phyloP scores from a whole-genome alignment of 768 basidiomycete species.

The Hemileccinum rubropunctum region DNA sequence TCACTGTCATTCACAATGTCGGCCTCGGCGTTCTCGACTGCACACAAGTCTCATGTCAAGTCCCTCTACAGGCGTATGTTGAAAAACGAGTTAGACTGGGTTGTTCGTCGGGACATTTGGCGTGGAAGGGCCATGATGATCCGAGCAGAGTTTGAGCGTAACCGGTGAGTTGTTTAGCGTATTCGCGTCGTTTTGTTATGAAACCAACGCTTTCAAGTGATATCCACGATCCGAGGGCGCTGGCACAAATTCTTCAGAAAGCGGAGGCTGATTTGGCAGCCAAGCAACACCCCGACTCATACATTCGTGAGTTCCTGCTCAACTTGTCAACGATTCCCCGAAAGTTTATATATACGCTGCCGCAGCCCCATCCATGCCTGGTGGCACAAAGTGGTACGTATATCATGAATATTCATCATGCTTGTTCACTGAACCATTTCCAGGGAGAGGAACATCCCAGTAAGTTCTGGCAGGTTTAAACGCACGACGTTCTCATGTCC shows the following conservation, averaged over 20 bases:
- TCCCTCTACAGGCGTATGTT: slow-evolving; percentile 87
- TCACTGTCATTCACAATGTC: slow-evolving; percentile 41
- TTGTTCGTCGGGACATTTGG: slow-evolving; percentile 82
- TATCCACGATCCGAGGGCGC: slow-evolving; percentile 78
- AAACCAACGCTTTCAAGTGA: slow-evolving; percentile 45
- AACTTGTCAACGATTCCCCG: not conserved
- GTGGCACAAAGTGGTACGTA: slow-evolving; percentile 93
- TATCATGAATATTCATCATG: not conserved
- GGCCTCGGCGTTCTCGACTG: slow-evolving; percentile 61
- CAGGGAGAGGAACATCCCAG: slow-evolving; percentile 84
- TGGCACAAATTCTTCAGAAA: slow-evolving; percentile 72
- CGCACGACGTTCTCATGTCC: not conserved
- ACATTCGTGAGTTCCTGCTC: slow-evolving; percentile 67
- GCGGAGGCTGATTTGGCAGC: slow-evolving; percentile 73
- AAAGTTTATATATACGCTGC: not conserved
- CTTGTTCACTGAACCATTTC: slow-evolving; percentile 1
- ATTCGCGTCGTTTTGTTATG: not conserved
- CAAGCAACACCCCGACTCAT: slow-evolving; percentile 86
- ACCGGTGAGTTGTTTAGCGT: slow-evolving; percentile 57
- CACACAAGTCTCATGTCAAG: slow-evolving; percentile 84
- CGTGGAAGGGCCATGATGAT: slow-evolving; percentile 81
- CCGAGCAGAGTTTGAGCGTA: slow-evolving; percentile 88
- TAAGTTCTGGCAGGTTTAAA: slow-evolving; percentile 37
- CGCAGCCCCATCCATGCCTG: slow-evolving; percentile 77
- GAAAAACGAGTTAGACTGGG: slow-evolving; percentile 89